phyloP scores from a whole-genome alignment of 495 filamentous ascomycete genomes.

The Lophium mytilinum region DNA sequence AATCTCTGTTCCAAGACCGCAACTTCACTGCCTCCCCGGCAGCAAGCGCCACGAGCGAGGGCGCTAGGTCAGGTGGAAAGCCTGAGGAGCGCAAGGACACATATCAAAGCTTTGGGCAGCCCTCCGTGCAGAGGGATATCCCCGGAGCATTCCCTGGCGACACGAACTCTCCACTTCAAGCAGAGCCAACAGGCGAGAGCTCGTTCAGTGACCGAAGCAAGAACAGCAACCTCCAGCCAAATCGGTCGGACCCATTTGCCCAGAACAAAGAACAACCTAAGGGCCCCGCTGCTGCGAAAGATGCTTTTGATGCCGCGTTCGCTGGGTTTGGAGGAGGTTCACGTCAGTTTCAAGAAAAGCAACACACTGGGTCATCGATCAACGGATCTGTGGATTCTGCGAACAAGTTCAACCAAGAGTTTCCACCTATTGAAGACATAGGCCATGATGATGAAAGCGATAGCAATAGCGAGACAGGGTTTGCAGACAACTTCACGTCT shows the following conservation, averaged over 20 bases:
- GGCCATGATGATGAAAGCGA: slow-evolving; percentile 66
- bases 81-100: slow-evolving; percentile 28
- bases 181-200: slow-evolving; percentile 45
- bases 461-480: slow-evolving; percentile 72
- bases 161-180: slow-evolving; percentile 35
- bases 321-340: slow-evolving; percentile 48
- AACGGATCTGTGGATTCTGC: slow-evolving; percentile 11
- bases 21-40: slow-evolving; percentile 26
- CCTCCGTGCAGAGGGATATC: slow-evolving; percentile 34
- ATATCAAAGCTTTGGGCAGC: slow-evolving; percentile 25
- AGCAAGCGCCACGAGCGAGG: slow-evolving; percentile 26
- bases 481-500: slow-evolving; percentile 86
- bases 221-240: slow-evolving; percentile 17
- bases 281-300: slow-evolving; percentile 50
- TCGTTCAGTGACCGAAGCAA: slow-evolving; percentile 36
- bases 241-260: slow-evolving; percentile 45
- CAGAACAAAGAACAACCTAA: slow-evolving; percentile 44
- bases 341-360: slow-evolving; percentile 29
- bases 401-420: slow-evolving; percentile 58
- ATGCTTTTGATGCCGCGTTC: slow-evolving; percentile 71
- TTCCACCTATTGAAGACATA: slow-evolving; percentile 86
- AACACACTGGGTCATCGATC: slow-evolving; percentile 3
- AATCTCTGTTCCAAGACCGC: slow-evolving; percentile 16
- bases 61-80: slow-evolving; percentile 20
- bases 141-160: slow-evolving; percentile 55